These are phyloP conservation scores for Podospora australis DNA, from an alignment of 495 filamentous ascomycete genomes.

Conservation along the genomic window DNA sequence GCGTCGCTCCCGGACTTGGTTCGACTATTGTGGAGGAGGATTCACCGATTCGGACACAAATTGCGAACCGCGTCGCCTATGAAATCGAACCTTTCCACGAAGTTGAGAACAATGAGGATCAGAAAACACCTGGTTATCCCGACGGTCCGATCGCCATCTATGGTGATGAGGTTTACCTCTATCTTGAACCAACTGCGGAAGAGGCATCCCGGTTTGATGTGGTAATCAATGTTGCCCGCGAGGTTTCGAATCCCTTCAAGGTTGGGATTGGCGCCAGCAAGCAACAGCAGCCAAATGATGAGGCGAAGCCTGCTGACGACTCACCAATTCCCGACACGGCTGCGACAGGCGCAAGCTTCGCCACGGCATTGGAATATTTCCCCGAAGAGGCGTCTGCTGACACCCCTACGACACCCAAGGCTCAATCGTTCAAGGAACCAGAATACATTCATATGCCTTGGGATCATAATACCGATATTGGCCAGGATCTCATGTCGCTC, in stretches of 20 bases:
- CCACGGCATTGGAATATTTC: constrained; percentile 61
- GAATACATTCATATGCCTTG: constrained; percentile 95
- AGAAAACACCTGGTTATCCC: constrained; percentile 86
- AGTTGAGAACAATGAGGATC: constrained; percentile 57
- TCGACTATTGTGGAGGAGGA: constrained; percentile 68
- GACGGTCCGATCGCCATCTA: constrained; percentile 90
- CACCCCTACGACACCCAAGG: constrained; percentile 55
- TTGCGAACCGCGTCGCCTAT: constrained; percentile 47
- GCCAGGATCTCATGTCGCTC: constrained; percentile 74
- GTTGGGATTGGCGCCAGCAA: constrained; percentile 22
- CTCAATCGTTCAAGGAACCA: constrained; percentile 49
- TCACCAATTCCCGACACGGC: constrained; percentile 62
- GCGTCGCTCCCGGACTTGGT: constrained; percentile 20
- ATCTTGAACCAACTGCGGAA: constrained; percentile 79
- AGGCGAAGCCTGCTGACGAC: constrained; percentile 29
- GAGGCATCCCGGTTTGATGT: constrained; percentile 86
- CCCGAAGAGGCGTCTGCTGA: constrained; percentile 28
- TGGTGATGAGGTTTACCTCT: constrained; percentile 85
- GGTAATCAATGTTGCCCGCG: constrained; percentile 90
- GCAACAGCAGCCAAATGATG: constrained; percentile 6
- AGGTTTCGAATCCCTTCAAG: constrained; percentile 84
- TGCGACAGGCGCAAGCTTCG: constrained; percentile 60
- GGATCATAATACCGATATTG: constrained; percentile 97
- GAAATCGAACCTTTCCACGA: constrained; percentile 46
- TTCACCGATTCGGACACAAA: constrained; percentile 57